Evolutionary conservation across 495 filamentous ascomycete genomes (phyloP), one percentile per base, ranked within the genome.

Genomic region (Penicillium malachiteum): DNA sequence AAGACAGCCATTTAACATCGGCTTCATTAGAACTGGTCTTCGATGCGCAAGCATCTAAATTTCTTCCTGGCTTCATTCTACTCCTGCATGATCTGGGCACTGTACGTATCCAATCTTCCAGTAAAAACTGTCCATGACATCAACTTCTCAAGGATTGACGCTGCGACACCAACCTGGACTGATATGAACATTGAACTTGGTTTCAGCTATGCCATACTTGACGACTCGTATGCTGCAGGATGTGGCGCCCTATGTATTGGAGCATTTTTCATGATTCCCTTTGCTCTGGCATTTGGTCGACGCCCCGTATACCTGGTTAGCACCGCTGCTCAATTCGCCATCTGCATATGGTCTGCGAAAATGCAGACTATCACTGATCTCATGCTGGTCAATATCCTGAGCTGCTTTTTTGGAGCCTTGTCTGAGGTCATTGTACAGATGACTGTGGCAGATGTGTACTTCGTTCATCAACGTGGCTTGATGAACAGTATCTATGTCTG

Each of bases 361-460:
- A 67, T 72, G 46, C 43, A 71, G 7, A 76, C 66, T 5, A 57
- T 64, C 1, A 60, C 55, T 1, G 77, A 81, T 17, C 54, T 74
- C 16, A 68, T 77, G 54, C 55, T 56, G 4, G 58, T 60, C 17
- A 78, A 77, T 51, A 44, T 70, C 0, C 8, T 78, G 7, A 63
- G 57, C 14, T 67, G 74, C 21, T 53, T 72, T 11, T 61, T 68
- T 12, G 76, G 74, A 12, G 70, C 74, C 0, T 41, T 78, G 3
- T 56, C 61, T 0, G 76, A 80, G 57, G 64, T 68, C 0, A 43
- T 78, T 14, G 71, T 80, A 13, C 74, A 78, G 50, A 74, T 78
- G 67, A 78, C 74, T 0, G 67, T 79, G 14, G 67, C 72, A 3
- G 77, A 80, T 57, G 33, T 81, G 8, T 81, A 71, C 58, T 80